Evolutionary conservation across 2,329 filamentous ascomycete species (phyloP).

Genomic region (Cytospora schulzeri): DNA sequence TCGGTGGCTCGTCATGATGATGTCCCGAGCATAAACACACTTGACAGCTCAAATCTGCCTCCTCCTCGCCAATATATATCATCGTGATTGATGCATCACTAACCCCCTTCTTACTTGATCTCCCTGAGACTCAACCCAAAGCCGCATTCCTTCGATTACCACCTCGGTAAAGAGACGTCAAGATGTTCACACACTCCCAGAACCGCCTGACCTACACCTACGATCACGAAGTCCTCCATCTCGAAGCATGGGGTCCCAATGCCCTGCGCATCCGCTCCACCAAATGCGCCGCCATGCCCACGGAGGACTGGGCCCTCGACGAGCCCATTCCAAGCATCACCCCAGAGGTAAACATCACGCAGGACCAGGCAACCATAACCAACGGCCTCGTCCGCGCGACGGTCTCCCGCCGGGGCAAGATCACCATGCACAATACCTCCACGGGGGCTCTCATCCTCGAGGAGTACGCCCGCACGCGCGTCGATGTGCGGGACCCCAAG

Average conservation of each 20-base stretch:
- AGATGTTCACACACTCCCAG: constrained; percentile 27
- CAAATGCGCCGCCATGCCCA: constrained; percentile 39
- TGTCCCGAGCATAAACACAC: constrained; percentile 20
- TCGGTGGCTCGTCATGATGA: constrained; percentile 21
- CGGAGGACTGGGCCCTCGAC: constrained; percentile 45
- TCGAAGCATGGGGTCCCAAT: constrained; percentile 52
- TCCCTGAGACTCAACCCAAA: background rate
- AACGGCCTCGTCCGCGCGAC: constrained; percentile 53
- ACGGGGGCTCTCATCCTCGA: constrained; percentile 50
- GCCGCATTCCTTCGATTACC: too few relatives aligned
- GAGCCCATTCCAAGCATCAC: constrained; percentile 29
- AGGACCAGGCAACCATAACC: constrained; percentile 42
- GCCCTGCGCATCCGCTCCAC: constrained; percentile 51
- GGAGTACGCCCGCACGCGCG: constrained; percentile 54
- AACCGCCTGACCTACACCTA: constrained; percentile 33
- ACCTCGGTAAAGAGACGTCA: background rate
- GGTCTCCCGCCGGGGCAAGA: constrained; percentile 51
- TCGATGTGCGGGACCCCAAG: constrained; percentile 57
- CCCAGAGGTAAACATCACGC: constrained; percentile 28
- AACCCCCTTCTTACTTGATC: background rate
- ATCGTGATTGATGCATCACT: background rate
- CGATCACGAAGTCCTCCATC: constrained; percentile 50
- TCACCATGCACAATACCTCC: constrained; percentile 48
- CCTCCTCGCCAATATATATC: background rate
- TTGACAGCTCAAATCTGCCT: background rate